Base-by-base conservation (phyloP, 1,139 yeast species). In the Neolecta irregularis region DNA sequence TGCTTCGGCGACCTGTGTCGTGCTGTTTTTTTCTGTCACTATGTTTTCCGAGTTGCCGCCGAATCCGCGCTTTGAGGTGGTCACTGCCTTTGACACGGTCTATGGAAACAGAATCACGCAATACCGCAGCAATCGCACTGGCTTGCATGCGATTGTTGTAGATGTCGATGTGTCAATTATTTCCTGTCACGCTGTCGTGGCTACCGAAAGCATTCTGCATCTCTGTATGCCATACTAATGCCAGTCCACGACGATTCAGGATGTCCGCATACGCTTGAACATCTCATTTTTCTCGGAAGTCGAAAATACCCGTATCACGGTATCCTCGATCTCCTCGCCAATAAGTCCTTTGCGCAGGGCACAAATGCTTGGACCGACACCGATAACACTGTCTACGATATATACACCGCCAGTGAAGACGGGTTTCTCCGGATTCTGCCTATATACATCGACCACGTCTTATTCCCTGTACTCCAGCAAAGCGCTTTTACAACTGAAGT, bases 311-410 rank as follows among this genome's bases (percentile, higher is more conserved):
- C 98, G 0, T 85, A 75, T 54, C 88, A 88, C 55, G 98, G 98
- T 3, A 61, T 85, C 36, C 62, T 91, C 34, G 98, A 91, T 49
- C 74, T 74, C 6, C 64, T 85, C 39, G 94, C 96, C 5, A 81
- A 83, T 51, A 59, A 81, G 40, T 74, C 83, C 46, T 77, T 77
- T 55, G 78, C 94, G 1, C 65, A 73, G 6, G 40, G 33, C 26
- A 91, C 98, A 1, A 91, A 91, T 52, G 99, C 99, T 0, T 85
- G 95, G 95, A 88, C 99, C 0, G 83, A 77, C 1, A 79, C 88
- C 2, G 98, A 91, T 55, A 93, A 81, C 51, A 91, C 99, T 0
- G 95, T 83, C 2, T 91, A 88, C 50, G 81, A 94, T 1, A 62
- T 91, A 39, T 69, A 77, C 6, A 74, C 93, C 28, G 96, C 96